Evolutionary conservation across 225 moss, liverwort and hornwort genomes (phyloP), one percentile per base, ranked within the genome.

Genomic region (Neckera pumila): DNA sequence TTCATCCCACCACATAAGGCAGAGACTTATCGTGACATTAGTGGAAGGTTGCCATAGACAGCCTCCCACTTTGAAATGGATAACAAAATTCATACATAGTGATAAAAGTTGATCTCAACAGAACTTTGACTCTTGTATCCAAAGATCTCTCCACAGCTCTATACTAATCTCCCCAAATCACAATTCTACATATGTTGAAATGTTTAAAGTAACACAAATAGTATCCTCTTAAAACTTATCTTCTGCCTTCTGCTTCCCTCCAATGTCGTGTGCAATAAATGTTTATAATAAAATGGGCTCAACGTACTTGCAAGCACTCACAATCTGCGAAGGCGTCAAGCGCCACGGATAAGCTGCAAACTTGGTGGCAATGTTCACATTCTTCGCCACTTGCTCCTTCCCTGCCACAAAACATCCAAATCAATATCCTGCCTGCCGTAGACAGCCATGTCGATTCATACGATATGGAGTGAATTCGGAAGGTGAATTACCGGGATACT

Each of bases 321-420:
- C 98, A 90, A 99, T 92, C 93, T 99, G 98, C 80, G 94, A 92
- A 59, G 96, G 92, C 76, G 96, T 97, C 71, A 99, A 91, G 45
- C 97, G 95, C 98, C 98, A 99, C 45, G 98, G 98, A 90, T 96
- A 99, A 27, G 98, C 96, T 47, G 98, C 98, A 87, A 97, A 97
- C 90, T 99, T 99, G 69, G 98, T 96, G 85, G 96, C 98, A 74
- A 99, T 94, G 57, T 92, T 95, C 79, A 99, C 94, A 64, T 95
- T 92, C 91, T 89, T 94, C 86, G 84, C 89, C 80, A 89, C 92
- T 79, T 90, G 90, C 90, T 89, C 90, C 89, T 86, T 91, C 75
- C 93, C 90, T 91, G 86, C 30, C 57, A 84, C 61, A 88, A 67
- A 79, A 62, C 18, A 36, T 11, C 42, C 28, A 88, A 63, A 59